Evolutionary conservation across 148 eudicot species (phyloP), one percentile per base, ranked within the genome.

Genomic region (Pharnaceum exiguum): DNA sequence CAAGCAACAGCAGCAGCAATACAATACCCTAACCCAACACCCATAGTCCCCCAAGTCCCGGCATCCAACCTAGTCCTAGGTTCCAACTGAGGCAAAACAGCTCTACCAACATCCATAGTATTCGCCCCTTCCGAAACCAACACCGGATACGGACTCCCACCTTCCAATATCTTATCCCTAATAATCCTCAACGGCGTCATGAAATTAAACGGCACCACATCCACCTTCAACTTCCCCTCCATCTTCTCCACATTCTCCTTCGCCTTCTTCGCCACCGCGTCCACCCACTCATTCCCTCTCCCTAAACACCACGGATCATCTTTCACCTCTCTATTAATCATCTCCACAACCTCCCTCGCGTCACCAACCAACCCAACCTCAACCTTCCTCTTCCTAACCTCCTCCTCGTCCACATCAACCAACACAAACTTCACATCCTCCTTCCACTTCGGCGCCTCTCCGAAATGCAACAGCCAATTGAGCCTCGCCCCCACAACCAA

Each of bases 11-110:
- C 96, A 46, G 99, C 99, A 17, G 99, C 99, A 77, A 93, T 93
- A 68, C 99, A 93, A 51, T 93, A 93, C 18, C 99, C 99, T 24
- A 93, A 73, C 40, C 99, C 99, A 50, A 93, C 99, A 13, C 99
- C 99, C 99, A 93, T 93, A 0, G 99, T 93, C 49, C 99, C 99
- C 99, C 99, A 93, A 5, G 99, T 93, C 57, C 99, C 99, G 1
- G 99, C 96, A 79, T 93, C 99, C 70, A 93, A 63, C 77, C 99
- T 83, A 40, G 96, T 93, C 80, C 99, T 72, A 19, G 99, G 96
- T 86, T 93, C 99, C 51, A 67, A 81, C 61, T 93, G 96, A 59
- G 78, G 72, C 83, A 93, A 70, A 29, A 93, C 99, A 0, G 89
- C 67, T 18, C 99, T 59, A 23, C 96, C 99, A 28, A 93, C 83